Evolutionary conservation across 108 stramenopile species (phyloP), one percentile per base, ranked within the genome.

Genomic region (Discostella stelligeroides): DNA sequence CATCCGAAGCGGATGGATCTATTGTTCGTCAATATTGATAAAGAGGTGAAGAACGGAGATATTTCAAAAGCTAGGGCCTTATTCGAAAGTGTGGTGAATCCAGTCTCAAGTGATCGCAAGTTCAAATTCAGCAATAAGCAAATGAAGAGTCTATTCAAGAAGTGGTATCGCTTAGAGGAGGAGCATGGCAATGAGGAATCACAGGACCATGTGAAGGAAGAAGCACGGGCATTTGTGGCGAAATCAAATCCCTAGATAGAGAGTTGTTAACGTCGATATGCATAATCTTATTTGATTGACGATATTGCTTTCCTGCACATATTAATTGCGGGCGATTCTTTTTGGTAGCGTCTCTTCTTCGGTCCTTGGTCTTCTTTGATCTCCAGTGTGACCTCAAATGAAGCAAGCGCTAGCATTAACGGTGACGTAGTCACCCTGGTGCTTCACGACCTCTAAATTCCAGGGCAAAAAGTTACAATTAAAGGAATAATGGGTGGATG

Each of bases 61-160:
- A 49, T 95, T 11, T 67, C 82, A 6, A 72, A 80, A 10, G 96
- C 96, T 1, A 76, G 98, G 46, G 56, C 81, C 17, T 78, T 97
- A 39, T 86, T 97, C 24, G 88, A 92, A 47, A 81, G 74, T 25
- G 83, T 80, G 45, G 77, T 86, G 8, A 72, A 82, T 30, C 71
- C 80, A 18, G 78, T 72, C 55, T 63, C 58, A 13, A 24, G 54
- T 20, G 73, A 80, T 17, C 70, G 72, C 39, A 96, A 75, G 48
- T 66, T 88, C 40, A 83, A 85, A 41, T 89, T 95, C 21, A 90
- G 82, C 41, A 92, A 97, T 49, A 96, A 96, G 46, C 92, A 97
- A 70, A 97, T 97, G 93, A 98, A 98, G 81, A 90, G 84, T 49
- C 73, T 98, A 17, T 97, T 98, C 84, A 97, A 97, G 82, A 97